Conservation (phyloP, 2,329 filamentous ascomycete genomes). For the Arthroderma sp. region DNA sequence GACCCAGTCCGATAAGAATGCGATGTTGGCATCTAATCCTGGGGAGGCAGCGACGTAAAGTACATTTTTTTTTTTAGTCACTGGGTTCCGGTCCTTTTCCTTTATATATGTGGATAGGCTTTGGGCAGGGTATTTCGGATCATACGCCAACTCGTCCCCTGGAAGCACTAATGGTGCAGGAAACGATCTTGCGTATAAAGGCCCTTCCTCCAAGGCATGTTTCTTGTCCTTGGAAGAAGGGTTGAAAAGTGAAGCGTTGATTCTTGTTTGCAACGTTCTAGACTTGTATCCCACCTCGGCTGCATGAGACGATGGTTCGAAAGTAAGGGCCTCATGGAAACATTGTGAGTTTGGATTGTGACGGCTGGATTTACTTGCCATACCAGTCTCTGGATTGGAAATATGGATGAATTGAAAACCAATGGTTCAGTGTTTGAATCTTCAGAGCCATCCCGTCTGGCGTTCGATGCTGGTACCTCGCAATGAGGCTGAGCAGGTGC, state of each 20-base stretch:
- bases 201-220: conserved; percentile 5
- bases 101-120: conserved; percentile 40
- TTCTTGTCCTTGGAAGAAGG: conserved; percentile 1
- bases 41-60: conserved; percentile 44
- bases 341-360: neutral
- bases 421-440: neutral
- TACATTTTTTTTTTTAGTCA: conserved; percentile 34
- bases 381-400: too few species aligned
- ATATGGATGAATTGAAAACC: too few species aligned
- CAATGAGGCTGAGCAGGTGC: too few species aligned
- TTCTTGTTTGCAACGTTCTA: conserved; percentile 14
- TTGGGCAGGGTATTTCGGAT: conserved; percentile 41
- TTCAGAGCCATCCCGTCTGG: neutral
- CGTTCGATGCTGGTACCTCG: too few species aligned
- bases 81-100: conserved; percentile 35
- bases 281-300: conserved; percentile 21
- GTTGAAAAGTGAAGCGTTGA: conserved; percentile 11
- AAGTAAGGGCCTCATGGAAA: neutral
- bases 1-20: conserved; percentile 34
- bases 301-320: conserved; percentile 22
- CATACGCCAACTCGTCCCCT: conserved; percentile 43
- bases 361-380: too few species aligned
- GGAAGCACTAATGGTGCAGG: conserved; percentile 49
- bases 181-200: conserved; percentile 26
- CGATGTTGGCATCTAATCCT: conserved; percentile 22